These are phyloP conservation scores for Alisma plantagoaquatica DNA, from an alignment of 106 monocot genomes.

Conservation along the genomic window DNA sequence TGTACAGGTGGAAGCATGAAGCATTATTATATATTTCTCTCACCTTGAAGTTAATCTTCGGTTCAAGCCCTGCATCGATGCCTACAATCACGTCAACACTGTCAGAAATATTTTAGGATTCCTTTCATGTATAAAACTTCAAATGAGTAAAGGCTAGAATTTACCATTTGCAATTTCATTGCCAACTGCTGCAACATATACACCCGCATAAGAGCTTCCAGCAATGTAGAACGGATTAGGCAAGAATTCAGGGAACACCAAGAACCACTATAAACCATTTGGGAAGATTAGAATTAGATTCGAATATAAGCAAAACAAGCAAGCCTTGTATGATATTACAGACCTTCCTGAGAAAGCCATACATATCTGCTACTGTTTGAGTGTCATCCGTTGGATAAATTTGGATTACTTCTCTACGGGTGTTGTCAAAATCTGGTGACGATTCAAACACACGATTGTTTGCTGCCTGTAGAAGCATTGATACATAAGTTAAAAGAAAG, in stretches of 20 bases:
- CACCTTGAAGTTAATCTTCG: conserved; percentile 42
- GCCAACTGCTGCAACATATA: conserved; percentile 27
- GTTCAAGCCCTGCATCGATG: conserved; percentile 22
- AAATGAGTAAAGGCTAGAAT: too few relatives aligned
- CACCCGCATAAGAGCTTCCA: conserved; percentile 38
- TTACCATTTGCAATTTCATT: conserved; percentile 34
- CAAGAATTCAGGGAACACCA: conserved; percentile 33
- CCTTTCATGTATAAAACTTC: background rate
- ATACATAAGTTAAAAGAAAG: too few relatives aligned
- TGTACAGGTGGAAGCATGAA: too few relatives aligned
- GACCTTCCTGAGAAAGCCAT: background rate
- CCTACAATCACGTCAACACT: conserved; percentile 14
- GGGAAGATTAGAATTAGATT: too few relatives aligned
- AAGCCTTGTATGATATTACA: background rate
- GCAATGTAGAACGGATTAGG: conserved; percentile 41
- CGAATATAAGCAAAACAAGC: background rate
- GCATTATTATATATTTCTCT: too few relatives aligned
- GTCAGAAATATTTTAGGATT: background rate
- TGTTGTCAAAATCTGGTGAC: too few relatives aligned
- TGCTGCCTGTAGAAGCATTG: too few relatives aligned
- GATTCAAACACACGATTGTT: too few relatives aligned
- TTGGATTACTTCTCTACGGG: background rate
- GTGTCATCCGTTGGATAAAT: background rate
- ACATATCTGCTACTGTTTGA: background rate
- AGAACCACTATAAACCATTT: conserved; percentile 41